A percentile compares a stretch with the other conserved stretches of the same genome.
Conservation (phyloP, 2,329 filamentous ascomycete genomes). For the Dothiorella sarmentorum region DNA sequence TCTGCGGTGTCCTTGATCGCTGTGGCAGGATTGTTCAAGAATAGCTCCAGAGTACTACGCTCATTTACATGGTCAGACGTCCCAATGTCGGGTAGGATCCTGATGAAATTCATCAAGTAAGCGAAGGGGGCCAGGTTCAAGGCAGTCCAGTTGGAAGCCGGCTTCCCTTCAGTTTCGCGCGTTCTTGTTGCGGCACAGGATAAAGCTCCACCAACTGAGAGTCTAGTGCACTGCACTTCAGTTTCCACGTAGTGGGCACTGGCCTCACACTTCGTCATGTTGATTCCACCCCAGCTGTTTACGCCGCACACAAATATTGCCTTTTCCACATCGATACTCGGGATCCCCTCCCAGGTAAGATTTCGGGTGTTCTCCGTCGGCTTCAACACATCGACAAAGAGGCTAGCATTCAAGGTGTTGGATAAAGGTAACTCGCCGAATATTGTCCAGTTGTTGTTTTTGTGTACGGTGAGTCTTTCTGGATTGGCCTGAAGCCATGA, state of each 20-base stretch:
- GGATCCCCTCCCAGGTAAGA: background rate
- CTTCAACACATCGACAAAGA: background rate
- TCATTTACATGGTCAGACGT: no score
- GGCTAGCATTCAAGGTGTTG: background rate
- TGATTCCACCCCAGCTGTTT: background rate
- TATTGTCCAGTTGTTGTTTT: background rate
- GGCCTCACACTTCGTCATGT: slow-evolving; percentile 3
- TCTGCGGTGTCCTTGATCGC: background rate
- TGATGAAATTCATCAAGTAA: background rate
- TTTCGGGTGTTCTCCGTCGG: no score
- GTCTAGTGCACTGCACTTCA: background rate
- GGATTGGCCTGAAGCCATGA: background rate
- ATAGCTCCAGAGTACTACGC: background rate
- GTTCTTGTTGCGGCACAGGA: background rate
- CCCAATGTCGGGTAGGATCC: no score
- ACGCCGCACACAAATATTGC: background rate
- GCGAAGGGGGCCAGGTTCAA: background rate
- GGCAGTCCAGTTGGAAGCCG: background rate
- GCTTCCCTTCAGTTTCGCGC: background rate
- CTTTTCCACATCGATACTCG: background rate
- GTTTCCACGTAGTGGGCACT: background rate
- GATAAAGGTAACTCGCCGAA: background rate
- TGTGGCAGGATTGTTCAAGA: background rate
- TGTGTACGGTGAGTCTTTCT: background rate
- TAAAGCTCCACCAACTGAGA: background rate